These are phyloP conservation scores for Cyclocybe aegerita DNA, from an alignment of 768 basidiomycete species.

Conservation along the genomic window DNA sequence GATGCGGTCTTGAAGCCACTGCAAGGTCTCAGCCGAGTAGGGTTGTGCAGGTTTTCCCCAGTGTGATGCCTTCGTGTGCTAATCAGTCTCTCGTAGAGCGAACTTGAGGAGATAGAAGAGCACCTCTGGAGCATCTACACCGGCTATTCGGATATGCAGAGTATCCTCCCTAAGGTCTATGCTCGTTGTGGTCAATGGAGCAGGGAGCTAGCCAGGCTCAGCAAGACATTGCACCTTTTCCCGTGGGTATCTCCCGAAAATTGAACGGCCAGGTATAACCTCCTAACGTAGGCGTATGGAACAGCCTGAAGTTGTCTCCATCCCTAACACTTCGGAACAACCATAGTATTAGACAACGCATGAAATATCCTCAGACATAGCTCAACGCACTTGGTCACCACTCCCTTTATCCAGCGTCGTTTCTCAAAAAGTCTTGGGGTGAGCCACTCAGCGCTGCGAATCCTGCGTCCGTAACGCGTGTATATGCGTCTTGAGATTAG, in stretches of 20 bases:
- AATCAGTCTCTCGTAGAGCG: background rate
- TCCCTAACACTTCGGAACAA: constrained; percentile 66
- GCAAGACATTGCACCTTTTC: constrained; percentile 45
- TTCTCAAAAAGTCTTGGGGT: constrained; percentile 58
- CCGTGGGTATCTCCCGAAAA: constrained; percentile 60
- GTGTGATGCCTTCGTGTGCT: constrained; percentile 58
- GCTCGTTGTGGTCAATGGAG: constrained; percentile 1
- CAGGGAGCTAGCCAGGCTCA: background rate
- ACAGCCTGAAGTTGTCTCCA: constrained; percentile 85
- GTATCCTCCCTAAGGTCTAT: constrained; percentile 79
- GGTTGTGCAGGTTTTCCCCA: constrained; percentile 83
- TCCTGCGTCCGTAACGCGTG: constrained; percentile 53
- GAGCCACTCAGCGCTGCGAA: constrained; percentile 68
- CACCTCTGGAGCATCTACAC: constrained; percentile 93
- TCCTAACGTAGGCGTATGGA: constrained; percentile 79
- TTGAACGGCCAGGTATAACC: constrained; percentile 70
- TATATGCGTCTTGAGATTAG: constrained; percentile 37
- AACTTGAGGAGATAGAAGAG: background rate
- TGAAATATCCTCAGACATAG: background rate
- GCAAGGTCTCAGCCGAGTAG: constrained; percentile 68
- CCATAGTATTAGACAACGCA: background rate
- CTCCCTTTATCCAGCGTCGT: constrained; percentile 72
- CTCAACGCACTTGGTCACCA: constrained; percentile 69
- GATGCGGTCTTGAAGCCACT: constrained; percentile 63
- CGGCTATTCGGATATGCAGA: constrained; percentile 84